phyloP scores from a whole-genome alignment of 345 rosid species.

The Eucalyptus lansdowneana region DNA sequence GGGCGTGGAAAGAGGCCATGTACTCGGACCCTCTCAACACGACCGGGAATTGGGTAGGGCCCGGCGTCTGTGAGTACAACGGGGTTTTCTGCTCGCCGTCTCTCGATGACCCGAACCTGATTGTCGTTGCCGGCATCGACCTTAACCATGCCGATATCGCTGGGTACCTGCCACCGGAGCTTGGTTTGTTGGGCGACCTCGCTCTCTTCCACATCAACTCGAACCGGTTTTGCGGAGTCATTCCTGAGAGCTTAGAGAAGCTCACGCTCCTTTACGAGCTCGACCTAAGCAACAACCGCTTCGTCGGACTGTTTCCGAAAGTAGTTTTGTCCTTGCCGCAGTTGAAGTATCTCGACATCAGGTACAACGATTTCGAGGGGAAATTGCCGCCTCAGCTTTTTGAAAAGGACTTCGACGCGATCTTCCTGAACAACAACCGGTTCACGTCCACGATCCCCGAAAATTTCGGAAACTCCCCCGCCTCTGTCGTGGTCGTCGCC shows the following conservation, averaged over 20 bases:
- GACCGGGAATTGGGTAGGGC: slow-evolving; percentile 47
- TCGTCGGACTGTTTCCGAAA: slow-evolving; percentile 39
- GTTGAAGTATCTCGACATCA: slow-evolving; percentile 42
- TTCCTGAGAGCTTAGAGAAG: slow-evolving; percentile 36
- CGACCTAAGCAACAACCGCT: slow-evolving; percentile 59
- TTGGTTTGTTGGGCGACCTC: slow-evolving; percentile 43
- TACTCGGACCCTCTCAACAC: slow-evolving; percentile 49
- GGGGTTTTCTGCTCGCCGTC: slow-evolving; percentile 57
- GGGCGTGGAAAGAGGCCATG: slow-evolving; percentile 45
- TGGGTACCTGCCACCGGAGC: slow-evolving; percentile 43
- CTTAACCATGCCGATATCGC: slow-evolving; percentile 62
- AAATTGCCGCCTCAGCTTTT: slow-evolving; percentile 37
- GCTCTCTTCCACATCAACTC: slow-evolving; percentile 65
- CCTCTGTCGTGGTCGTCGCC: slow-evolving; percentile 42
- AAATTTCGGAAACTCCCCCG: slow-evolving; percentile 38
- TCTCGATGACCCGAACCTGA: slow-evolving; percentile 22
- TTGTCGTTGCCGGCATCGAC: slow-evolving; percentile 53
- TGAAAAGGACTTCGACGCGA: slow-evolving; percentile 45
- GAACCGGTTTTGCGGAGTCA: slow-evolving; percentile 57
- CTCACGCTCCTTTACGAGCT: slow-evolving; percentile 40
- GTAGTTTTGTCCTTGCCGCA: slow-evolving; percentile 23
- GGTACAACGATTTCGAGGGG: slow-evolving; percentile 61
- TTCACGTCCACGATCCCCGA: slow-evolving; percentile 38
- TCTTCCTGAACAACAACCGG: slow-evolving; percentile 52
- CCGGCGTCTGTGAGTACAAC: slow-evolving; percentile 41